A percentile compares a stretch with the other conserved stretches of the same genome.
phyloP scores from a whole-genome alignment of 306 rosid genomes.

The Oxytropis ochrocephala region DNA sequence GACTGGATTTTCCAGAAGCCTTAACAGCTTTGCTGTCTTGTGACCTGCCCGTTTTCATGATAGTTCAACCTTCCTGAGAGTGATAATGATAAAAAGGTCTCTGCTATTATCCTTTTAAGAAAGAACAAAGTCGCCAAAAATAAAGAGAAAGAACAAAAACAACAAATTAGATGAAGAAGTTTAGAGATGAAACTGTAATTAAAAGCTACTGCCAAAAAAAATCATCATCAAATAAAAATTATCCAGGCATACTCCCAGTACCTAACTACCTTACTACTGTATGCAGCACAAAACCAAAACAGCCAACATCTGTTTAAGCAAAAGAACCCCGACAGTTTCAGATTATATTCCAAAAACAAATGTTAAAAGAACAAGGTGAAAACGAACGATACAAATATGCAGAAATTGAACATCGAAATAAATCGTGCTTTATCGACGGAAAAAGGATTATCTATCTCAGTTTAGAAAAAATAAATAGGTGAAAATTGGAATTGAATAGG shows the following conservation, averaged over 20 bases:
- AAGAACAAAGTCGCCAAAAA: neutral
- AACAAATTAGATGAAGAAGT: neutral
- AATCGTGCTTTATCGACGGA: neutral
- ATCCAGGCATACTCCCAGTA: neutral
- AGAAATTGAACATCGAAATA: neutral
- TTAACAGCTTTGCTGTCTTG: constrained; percentile 26
- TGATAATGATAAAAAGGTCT: neutral
- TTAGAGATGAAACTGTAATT: neutral
- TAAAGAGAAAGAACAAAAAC: neutral
- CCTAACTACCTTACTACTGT: too few relatives aligned
- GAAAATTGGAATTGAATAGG: neutral
- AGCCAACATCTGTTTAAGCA: neutral
- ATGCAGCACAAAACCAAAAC: neutral
- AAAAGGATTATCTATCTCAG: neutral
- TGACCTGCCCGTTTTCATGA: constrained; percentile 37
- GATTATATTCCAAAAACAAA: neutral
- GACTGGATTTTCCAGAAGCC: constrained; percentile 30
- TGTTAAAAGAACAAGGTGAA: neutral
- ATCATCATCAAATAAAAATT: constrained; percentile 1
- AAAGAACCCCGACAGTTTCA: neutral
- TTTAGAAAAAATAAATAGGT: neutral
- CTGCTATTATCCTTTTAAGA: neutral
- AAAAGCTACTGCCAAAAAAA: neutral
- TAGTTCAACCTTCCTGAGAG: constrained; percentile 28
- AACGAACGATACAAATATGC: neutral